A percentile compares a stretch with the other conserved stretches of the same genome.
Conservation (phyloP, 1,284 basidiomycete genomes). For the Sanghuangporus baumii region DNA sequence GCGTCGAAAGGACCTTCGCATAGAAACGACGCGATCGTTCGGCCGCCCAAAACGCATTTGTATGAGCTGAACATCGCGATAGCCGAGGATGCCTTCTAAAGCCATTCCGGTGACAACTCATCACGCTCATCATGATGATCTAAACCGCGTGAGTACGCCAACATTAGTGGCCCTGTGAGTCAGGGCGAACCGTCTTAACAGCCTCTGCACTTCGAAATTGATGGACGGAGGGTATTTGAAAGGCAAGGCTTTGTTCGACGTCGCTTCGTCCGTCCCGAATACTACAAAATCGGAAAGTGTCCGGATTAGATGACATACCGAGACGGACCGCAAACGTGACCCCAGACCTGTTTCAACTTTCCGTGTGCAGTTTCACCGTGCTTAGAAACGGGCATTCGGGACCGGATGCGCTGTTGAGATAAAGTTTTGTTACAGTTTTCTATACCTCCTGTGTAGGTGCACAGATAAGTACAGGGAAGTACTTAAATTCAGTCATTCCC, state of each 20-base stretch:
- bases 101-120: neutral
- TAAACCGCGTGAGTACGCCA: neutral
- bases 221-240: neutral
- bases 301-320: neutral
- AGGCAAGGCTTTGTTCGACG: neutral
- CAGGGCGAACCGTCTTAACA: neutral
- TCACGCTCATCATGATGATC: neutral
- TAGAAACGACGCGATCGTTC: neutral
- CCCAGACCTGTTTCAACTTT: neutral
- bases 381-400: neutral
- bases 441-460: neutral
- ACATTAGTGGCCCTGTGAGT: neutral
- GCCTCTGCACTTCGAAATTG: neutral
- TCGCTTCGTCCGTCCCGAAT: neutral
- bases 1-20: neutral
- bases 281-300: neutral
- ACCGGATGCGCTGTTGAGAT: neutral
- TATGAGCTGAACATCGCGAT: neutral
- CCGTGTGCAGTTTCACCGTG: neutral
- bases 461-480: neutral
- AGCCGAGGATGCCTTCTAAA: neutral
- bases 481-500: too few relatives aligned
- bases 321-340: neutral
- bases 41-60: neutral
- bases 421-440: neutral